Conservation (phyloP, 192 early-diverging fungal species). For the Dimargaris cristalligena region DNA sequence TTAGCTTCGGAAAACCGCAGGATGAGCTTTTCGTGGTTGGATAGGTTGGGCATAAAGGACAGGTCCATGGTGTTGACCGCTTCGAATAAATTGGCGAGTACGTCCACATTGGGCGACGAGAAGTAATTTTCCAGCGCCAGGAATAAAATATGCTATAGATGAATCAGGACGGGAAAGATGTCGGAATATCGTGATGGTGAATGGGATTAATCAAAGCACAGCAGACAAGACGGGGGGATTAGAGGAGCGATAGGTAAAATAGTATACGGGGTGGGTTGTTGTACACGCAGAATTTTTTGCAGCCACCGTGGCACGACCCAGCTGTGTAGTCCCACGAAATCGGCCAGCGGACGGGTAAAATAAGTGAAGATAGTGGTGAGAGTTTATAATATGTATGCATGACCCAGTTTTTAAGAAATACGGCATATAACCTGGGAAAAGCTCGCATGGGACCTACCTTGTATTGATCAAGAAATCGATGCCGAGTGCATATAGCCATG, state of each 20-base stretch:
- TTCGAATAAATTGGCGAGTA: constrained; percentile 61
- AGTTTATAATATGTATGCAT: constrained; percentile 4
- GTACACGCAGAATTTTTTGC: too few relatives aligned
- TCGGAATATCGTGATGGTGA: too few relatives aligned
- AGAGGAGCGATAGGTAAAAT: too few relatives aligned
- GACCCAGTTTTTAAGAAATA: too few relatives aligned
- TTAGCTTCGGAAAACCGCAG: constrained; percentile 67
- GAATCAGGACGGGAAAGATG: too few relatives aligned
- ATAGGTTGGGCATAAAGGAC: constrained; percentile 56
- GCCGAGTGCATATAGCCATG: constrained; percentile 79
- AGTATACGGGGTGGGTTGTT: too few relatives aligned
- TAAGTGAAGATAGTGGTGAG: neutral
- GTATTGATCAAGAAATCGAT: constrained; percentile 73
- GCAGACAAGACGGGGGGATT: too few relatives aligned
- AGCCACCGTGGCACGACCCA: too few relatives aligned
- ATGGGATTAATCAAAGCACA: too few relatives aligned
- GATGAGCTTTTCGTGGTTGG: constrained; percentile 63
- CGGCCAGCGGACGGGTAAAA: too few relatives aligned
- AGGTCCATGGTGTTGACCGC: constrained; percentile 78
- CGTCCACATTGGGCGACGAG: constrained; percentile 47
- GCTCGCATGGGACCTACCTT: constrained; percentile 2
- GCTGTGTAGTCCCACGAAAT: too few relatives aligned
- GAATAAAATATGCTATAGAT: constrained; percentile 37
- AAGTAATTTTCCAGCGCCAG: constrained; percentile 89
- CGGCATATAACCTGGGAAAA: too few relatives aligned